A percentile compares a stretch with the other conserved stretches of the same genome.
Conservation (phyloP, 441 rosid genomes). For the Brassica hybrid region DNA sequence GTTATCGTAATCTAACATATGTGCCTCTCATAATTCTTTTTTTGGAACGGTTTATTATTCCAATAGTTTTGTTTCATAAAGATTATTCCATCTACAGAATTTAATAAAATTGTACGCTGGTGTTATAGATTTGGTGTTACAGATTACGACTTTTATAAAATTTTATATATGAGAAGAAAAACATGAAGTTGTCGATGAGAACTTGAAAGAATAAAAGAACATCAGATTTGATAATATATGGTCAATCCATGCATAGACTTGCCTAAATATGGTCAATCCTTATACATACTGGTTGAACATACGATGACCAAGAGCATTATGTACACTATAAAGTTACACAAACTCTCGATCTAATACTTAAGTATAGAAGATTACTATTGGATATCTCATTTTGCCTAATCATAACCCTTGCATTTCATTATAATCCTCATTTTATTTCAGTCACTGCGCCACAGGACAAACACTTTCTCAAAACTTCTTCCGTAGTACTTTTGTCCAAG, state of each 20-base stretch:
- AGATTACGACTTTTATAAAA: neutral
- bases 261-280: neutral
- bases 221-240: neutral
- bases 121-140: no score
- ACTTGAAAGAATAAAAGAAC: neutral
- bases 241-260: neutral
- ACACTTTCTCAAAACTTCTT: constrained; percentile 78
- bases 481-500: constrained; percentile 82
- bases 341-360: constrained; percentile 42
- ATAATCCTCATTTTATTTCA: no score
- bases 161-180: no score
- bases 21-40: neutral
- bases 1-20: neutral
- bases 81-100: neutral
- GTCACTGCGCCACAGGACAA: constrained; percentile 26
- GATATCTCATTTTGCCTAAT: no score
- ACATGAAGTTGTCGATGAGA: neutral
- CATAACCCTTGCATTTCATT: no score
- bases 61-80: no score
- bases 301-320: constrained; percentile 45
- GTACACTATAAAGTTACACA: constrained; percentile 42
- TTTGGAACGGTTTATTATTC: neutral
- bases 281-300: neutral
- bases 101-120: neutral
- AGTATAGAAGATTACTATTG: constrained; percentile 47